Percentiles rank a stretch among this genome's conserved stretches.
These are phyloP conservation scores for Vanrija humicola DNA, from an alignment of 1,284 basidiomycete genomes.

Conservation along the genomic window DNA sequence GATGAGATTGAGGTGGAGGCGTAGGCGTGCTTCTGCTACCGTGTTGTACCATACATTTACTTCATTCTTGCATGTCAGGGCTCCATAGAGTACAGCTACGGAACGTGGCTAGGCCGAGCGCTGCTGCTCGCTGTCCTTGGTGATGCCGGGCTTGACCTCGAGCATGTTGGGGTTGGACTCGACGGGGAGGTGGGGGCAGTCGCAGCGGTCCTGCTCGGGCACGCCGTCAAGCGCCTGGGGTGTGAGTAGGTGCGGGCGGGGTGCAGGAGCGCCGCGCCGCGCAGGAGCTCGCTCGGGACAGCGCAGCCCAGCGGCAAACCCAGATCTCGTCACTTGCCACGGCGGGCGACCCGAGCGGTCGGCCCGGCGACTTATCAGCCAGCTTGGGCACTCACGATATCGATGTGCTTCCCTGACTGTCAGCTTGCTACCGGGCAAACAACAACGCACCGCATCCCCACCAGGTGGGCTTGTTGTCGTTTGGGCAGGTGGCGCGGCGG, in stretches of 20 bases:
- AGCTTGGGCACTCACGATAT: constrained; percentile 27
- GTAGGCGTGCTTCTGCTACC: background rate
- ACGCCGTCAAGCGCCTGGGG: constrained; percentile 38
- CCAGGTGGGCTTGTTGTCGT: constrained; percentile 48
- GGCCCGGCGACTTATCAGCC: background rate
- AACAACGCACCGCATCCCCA: constrained; percentile 47
- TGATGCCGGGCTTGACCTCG: constrained; percentile 26
- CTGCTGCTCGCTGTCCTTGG: constrained; percentile 1
- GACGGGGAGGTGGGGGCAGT: constrained; percentile 41
- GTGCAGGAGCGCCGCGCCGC: too few species aligned
- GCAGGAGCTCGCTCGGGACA: background rate
- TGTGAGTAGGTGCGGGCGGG: background rate
- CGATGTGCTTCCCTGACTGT: constrained; percentile 42
- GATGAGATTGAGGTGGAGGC: constrained; percentile 8
- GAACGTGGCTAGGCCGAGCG: background rate
- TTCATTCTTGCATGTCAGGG: background rate
- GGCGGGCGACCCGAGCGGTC: background rate
- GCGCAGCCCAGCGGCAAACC: background rate
- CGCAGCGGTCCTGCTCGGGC: constrained; percentile 31
- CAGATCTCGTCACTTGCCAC: background rate
- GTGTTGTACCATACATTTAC: constrained; percentile 6
- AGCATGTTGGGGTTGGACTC: constrained; percentile 34
- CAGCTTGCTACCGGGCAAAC: background rate
- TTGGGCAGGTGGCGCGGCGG: constrained; percentile 44
- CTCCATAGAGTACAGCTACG: too few species aligned